Base-by-base conservation (phyloP, 2,329 filamentous ascomycete species). In the Cryphonectria naterciae region DNA sequence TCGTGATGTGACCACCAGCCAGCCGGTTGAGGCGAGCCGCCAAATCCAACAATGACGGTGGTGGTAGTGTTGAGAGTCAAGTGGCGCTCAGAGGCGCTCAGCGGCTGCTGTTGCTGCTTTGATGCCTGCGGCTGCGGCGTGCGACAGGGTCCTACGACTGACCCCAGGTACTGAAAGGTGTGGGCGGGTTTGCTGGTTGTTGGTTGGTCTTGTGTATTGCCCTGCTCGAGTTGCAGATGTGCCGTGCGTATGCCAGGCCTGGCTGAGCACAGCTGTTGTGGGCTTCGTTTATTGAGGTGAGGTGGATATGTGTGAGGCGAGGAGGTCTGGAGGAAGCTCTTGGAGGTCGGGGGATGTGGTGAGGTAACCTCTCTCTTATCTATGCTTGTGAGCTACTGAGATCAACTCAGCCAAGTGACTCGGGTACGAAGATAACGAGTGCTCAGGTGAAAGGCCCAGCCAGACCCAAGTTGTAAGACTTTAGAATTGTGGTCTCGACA, bases 61-160 rank as follows among this genome's bases (percentile, higher is more conserved):
- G 61, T 62, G 43, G 61, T 25, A 37, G 64, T 4, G 62, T 58
- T 60, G 28, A 49, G 46, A n/a, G 52, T 58, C 54, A 52, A n/a
- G 56, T 49, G 66, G 52, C 25, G 25, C 25, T 49, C 25, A 58
- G 15, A 17, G 54, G 54, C 54, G 54, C 54, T 32, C 54, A 35
- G 28, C 54, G 54, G 54, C 54, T 58, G 54, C 54, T 58, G 54
- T 1, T 56, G 52, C n/a, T 56, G 58, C 19, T 49, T 66, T 69
- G 56, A 28, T 41, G 52, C 15, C 39, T 22, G 35, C 43, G 58
- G 52, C 5, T 22, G 46, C 32, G 4, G 49, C 58, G 32, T 25
- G 32, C 58, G 58, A 37, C 58, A 61, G 56, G 56, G 19, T 8
- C 32, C 32, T 37, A 37, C n/a, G 56, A 60, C 56, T 60, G 28